A percentile compares a stretch with the other conserved stretches of the same genome.
These are phyloP conservation scores for Russula olivacea DNA, from an alignment of 768 basidiomycete species.

Conservation along the genomic window DNA sequence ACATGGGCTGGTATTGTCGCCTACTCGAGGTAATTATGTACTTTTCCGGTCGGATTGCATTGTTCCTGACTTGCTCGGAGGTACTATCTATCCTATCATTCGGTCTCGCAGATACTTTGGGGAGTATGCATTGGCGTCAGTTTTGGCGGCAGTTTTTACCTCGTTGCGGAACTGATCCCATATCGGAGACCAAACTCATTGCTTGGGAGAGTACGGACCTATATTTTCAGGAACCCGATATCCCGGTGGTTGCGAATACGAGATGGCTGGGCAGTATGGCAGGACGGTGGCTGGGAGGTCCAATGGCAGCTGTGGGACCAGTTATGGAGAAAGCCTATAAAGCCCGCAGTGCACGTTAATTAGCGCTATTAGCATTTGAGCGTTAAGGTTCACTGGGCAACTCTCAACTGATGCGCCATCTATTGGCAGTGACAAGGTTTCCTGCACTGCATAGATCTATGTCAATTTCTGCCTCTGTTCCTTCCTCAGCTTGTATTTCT, in stretches of 20 bases:
- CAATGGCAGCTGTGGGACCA: slow-evolving; percentile 66
- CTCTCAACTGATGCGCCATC: background rate
- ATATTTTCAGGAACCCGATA: slow-evolving; percentile 51
- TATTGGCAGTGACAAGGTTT: background rate
- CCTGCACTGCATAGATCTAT: background rate
- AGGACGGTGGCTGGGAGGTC: slow-evolving; percentile 66
- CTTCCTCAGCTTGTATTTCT: slow-evolving; percentile 36
- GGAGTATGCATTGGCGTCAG: slow-evolving; percentile 58
- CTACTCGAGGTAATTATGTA: slow-evolving; percentile 59
- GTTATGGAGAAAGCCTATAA: slow-evolving; percentile 45
- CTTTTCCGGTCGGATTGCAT: background rate
- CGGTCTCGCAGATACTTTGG: slow-evolving; percentile 66
- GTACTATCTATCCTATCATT: slow-evolving; percentile 68
- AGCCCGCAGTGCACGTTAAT: slow-evolving; percentile 9
- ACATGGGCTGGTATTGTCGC: slow-evolving; percentile 62
- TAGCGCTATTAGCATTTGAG: background rate
- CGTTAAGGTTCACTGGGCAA: background rate
- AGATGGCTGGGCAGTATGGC: slow-evolving; percentile 79
- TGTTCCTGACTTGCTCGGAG: slow-evolving; percentile 34
- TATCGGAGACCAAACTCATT: slow-evolving; percentile 45
- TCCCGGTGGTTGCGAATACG: slow-evolving; percentile 62
- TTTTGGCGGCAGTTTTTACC: slow-evolving; percentile 52
- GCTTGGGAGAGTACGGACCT: slow-evolving; percentile 45
- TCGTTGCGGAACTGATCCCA: slow-evolving; percentile 54
- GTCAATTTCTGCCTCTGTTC: slow-evolving; percentile 2